Conservation (phyloP, 1,139 yeast genomes). For the Zygosaccharomyces sapae region DNA sequence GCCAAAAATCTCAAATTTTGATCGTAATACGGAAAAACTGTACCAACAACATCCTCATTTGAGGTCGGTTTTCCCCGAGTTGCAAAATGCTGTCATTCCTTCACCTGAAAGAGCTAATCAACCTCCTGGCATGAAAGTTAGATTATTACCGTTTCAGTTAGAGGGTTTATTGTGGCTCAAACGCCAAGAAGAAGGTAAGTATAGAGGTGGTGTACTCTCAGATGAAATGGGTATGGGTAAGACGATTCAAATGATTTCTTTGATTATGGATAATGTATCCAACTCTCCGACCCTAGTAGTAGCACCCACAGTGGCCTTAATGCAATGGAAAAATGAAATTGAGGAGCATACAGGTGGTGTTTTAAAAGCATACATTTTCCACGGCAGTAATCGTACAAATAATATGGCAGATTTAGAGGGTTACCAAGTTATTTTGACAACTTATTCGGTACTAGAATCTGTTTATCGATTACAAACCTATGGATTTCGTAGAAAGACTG, state of each 20-base stretch:
- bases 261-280: conserved; percentile 62
- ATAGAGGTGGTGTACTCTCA: conserved; percentile 90
- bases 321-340: conserved; percentile 97
- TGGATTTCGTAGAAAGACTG: conserved; percentile 73
- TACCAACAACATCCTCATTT: conserved; percentile 76
- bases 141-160: conserved; percentile 78
- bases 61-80: conserved; percentile 62
- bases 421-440: conserved; percentile 81
- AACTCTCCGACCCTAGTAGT: conserved; percentile 81
- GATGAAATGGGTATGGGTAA: conserved; percentile 99
- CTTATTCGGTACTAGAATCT: conserved; percentile 87
- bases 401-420: conserved; percentile 52
- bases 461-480: conserved; percentile 75
- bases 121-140: conserved; percentile 72
- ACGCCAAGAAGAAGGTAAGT: conserved; percentile 70
- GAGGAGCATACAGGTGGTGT: conserved; percentile 72
- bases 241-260: conserved; percentile 88
- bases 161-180: conserved; percentile 91
- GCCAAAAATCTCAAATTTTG: conserved; percentile 57
- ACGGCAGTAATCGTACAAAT: conserved; percentile 74
- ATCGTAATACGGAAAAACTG: conserved; percentile 60
- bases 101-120: conserved; percentile 62
- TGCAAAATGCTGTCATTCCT: conserved; percentile 49
- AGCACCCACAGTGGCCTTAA: conserved; percentile 95
- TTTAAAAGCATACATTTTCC: conserved; percentile 66